Evolutionary conservation across 192 early-diverging fungal species (phyloP).

Genomic region (Linnemannia schmuckeri): DNA sequence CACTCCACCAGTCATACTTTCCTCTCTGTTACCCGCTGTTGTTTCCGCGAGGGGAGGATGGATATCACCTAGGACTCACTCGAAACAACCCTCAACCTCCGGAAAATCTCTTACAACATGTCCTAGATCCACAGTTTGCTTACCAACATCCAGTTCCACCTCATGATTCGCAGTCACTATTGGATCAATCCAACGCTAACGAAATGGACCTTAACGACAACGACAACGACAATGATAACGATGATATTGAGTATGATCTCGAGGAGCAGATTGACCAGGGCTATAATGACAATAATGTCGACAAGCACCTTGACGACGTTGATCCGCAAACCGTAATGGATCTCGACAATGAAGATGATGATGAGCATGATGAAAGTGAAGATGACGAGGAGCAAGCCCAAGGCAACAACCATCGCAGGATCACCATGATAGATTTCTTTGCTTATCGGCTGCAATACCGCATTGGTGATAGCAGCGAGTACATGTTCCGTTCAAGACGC

Average conservation of each 20-base stretch:
- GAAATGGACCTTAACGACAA: background rate
- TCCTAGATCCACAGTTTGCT: background rate
- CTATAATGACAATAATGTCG: background rate
- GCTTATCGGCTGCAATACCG: background rate
- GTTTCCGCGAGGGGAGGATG: background rate
- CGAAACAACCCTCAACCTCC: background rate
- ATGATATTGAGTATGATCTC: background rate
- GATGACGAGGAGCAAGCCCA: conserved; percentile 8
- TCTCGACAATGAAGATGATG: background rate
- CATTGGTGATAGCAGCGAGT: conserved; percentile 1
- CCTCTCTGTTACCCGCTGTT: background rate
- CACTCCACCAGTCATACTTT: background rate
- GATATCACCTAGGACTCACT: conserved; percentile 6
- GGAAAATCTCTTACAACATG: background rate
- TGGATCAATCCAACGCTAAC: background rate
- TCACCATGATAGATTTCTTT: conserved; percentile 6
- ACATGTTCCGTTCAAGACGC: background rate
- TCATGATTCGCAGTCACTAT: background rate
- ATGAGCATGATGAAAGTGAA: background rate
- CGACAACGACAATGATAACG: background rate
- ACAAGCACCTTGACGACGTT: background rate
- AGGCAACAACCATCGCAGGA: background rate
- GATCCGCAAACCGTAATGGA: conserved; percentile 2
- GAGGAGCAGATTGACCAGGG: background rate
- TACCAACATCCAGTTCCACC: background rate